Evolutionary conservation across 768 basidiomycete genomes (phyloP).

Genomic region (Neoboletus brunneissimus): DNA sequence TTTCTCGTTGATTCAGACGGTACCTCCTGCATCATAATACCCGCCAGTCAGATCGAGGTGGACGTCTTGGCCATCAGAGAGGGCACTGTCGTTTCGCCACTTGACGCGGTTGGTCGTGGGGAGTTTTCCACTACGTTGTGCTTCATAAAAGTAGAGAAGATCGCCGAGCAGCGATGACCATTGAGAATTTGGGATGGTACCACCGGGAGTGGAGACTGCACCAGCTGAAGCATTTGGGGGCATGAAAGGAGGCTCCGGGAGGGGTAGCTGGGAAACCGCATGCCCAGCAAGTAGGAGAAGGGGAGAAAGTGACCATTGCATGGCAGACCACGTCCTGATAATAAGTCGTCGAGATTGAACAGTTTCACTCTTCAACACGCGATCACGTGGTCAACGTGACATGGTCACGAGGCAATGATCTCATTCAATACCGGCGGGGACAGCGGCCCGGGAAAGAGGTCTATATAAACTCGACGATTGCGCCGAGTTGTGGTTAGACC

Average conservation of each 20-base stretch:
- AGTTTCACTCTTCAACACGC: slow-evolving; percentile 7
- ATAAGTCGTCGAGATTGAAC: neutral
- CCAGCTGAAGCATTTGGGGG: slow-evolving; percentile 62
- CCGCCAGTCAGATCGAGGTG: slow-evolving; percentile 80
- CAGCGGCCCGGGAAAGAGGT: neutral
- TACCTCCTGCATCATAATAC: slow-evolving; percentile 92
- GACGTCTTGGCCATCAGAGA: slow-evolving; percentile 73
- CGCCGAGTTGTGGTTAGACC: neutral
- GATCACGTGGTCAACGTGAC: slow-evolving; percentile 20
- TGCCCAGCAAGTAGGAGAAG: slow-evolving; percentile 23
- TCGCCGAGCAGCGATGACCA: slow-evolving; percentile 83
- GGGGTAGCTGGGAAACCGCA: slow-evolving; percentile 53
- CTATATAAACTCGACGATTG: neutral
- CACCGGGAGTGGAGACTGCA: slow-evolving; percentile 42
- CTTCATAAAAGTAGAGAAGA: slow-evolving; percentile 87
- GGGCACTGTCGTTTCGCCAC: slow-evolving; percentile 84
- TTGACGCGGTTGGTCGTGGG: slow-evolving; percentile 66
- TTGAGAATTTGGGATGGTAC: slow-evolving; percentile 59
- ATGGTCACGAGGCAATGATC: slow-evolving; percentile 16
- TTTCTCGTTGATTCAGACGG: slow-evolving; percentile 14
- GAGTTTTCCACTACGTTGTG: slow-evolving; percentile 79
- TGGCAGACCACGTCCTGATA: slow-evolving; percentile 7
- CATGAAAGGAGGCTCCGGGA: slow-evolving; percentile 62
- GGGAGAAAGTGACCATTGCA: slow-evolving; percentile 18
- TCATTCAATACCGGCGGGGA: slow-evolving; percentile 2